Base-by-base conservation (phyloP, 1,284 basidiomycete genomes). In the Apiotrichum sp. region DNA sequence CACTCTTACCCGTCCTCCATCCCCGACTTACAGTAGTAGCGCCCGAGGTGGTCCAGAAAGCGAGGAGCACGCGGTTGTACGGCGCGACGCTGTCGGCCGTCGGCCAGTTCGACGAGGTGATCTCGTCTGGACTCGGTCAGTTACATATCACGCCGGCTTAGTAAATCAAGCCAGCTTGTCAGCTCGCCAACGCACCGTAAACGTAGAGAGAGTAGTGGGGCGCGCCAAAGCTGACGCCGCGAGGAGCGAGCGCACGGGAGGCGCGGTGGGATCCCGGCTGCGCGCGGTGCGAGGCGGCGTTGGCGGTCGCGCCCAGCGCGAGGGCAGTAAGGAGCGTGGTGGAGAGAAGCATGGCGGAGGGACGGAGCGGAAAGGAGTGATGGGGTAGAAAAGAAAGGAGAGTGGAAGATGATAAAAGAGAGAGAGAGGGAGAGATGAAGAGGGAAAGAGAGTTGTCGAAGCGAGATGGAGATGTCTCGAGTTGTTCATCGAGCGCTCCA, bases 11-110 rank as follows among this genome's bases (percentile, higher is more conserved):
- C 6, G 11, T 31, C 5, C 9, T 47, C 5, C 22, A 13, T 33
- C 39, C 10, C 33, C 16, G 5, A 52, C 53, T 38, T 35, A 59
- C 72, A 8, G 71, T 72, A 5, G 71, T 71, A 0, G 78, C 70
- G 8, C 69, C 67, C 29, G 59, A 57, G 39, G 71, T 65, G 59
- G 77, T 71, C 78, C 78, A 79, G 64, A 80, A 80, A 3, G 78
- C 76, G 38, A 80, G 71, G 53, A 79, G 74, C 65, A 78, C 78
- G 29, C 73, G 71, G 68, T 76, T 78, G 70, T 67, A 74, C 1
- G 59, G 59, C 51, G 35, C 3, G 41, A 61, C 44, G 47, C 53
- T 61, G 50, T 53, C 53, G 14, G 59, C 50, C 0, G 44, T 53
- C 42, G 40, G 58, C 57, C 38, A 78, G 61, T 3, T 64, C 66